These are phyloP conservation scores for Sodiomyces alkalinus DNA, from an alignment of 2,329 filamentous ascomycete species.

Conservation along the genomic window DNA sequence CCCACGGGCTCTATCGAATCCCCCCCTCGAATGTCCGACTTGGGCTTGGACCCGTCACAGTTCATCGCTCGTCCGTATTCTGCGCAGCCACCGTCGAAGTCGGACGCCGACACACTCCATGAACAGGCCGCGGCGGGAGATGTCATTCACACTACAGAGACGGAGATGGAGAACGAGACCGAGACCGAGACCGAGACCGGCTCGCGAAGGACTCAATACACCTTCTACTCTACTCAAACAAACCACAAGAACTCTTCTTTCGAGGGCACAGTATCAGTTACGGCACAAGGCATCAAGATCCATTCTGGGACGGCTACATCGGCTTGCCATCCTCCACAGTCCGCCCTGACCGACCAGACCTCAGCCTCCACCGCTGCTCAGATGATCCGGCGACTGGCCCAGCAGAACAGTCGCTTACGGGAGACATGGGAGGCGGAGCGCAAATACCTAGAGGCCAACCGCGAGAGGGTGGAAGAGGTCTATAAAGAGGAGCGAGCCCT, in stretches of 20 bases:
- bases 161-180: too few relatives aligned
- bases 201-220: conserved; percentile 7
- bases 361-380: conserved; percentile 13
- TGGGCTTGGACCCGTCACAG: conserved; percentile 16
- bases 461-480: conserved; percentile 37
- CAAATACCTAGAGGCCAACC: conserved; percentile 36
- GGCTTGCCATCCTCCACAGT: conserved; percentile 13
- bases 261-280: conserved; percentile 2
- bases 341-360: conserved; percentile 13
- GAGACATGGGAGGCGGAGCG: conserved; percentile 39
- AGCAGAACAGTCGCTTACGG: conserved; percentile 26
- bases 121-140: too few relatives aligned
- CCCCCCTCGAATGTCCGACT: conserved; percentile 15
- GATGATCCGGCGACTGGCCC: conserved; percentile 23
- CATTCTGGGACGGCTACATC: conserved; percentile 2
- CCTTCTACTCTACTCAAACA: conserved; percentile 1
- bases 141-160: too few relatives aligned
- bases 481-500: conserved; percentile 37
- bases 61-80: conserved; percentile 23
- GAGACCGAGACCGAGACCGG: conserved; percentile 13
- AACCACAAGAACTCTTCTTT: too few relatives aligned
- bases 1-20: conserved; percentile 20
- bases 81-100: too few relatives aligned
- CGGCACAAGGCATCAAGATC: not conserved
- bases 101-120: too few relatives aligned